These are phyloP conservation scores for Solanum stenotomum DNA, from an alignment of 257 asterid species.

Conservation along the genomic window DNA sequence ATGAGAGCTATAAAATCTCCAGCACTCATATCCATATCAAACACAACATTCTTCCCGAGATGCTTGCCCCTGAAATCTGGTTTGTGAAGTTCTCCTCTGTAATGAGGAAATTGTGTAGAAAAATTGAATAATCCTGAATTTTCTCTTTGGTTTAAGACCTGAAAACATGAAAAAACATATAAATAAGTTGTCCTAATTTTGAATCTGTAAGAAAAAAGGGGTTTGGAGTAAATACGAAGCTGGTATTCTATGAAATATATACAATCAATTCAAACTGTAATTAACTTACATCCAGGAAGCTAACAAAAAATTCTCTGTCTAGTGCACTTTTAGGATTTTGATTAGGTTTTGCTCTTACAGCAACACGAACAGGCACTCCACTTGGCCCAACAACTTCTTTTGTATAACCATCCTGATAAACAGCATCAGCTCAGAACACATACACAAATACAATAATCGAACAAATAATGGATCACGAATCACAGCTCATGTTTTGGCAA, in stretches of 20 bases:
- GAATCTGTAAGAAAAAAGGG: background rate
- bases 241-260: background rate
- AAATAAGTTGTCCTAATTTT: background rate
- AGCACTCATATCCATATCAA: conserved; percentile 94
- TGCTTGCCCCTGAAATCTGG: conserved; percentile 40
- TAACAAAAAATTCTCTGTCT: conserved; percentile 42
- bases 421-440: background rate
- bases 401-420: conserved; percentile 69
- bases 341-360: conserved; percentile 70
- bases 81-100: conserved; percentile 37
- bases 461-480: background rate
- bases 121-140: conserved; percentile 61
- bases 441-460: background rate
- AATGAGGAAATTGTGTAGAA: conserved; percentile 46
- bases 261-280: background rate
- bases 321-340: conserved; percentile 26
- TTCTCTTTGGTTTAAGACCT: conserved; percentile 54
- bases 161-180: conserved; percentile 2
- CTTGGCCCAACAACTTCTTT: conserved; percentile 32
- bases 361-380: conserved; percentile 66
- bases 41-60: conserved; percentile 56
- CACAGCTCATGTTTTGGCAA: background rate
- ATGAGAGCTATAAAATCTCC: conserved; percentile 87
- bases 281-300: conserved; percentile 61
- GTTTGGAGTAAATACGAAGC: background rate